These are phyloP conservation scores for Megacollybia marginata DNA, from an alignment of 768 basidiomycete species.

Conservation along the genomic window DNA sequence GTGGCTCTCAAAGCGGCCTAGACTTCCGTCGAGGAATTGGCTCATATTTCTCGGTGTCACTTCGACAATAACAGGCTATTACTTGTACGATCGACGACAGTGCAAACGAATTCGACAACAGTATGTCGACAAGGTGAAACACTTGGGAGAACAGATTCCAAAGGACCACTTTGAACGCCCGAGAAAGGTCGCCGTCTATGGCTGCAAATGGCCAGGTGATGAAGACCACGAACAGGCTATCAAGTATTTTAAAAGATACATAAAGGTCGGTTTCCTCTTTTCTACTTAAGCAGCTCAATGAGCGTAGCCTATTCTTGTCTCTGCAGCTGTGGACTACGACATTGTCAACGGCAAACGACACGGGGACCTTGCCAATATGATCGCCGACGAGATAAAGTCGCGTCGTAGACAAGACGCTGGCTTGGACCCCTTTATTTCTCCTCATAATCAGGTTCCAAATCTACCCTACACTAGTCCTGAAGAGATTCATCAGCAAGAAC, in stretches of 20 bases:
- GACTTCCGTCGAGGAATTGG: constrained; percentile 89
- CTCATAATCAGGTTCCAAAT: constrained; percentile 41
- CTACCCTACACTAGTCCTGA: constrained; percentile 35
- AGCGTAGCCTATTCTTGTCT: constrained; percentile 81
- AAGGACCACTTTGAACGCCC: constrained; percentile 51
- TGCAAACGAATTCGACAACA: constrained; percentile 70
- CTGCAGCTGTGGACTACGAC: constrained; percentile 90
- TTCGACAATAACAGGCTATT: constrained; percentile 60
- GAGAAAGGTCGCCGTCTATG: constrained; percentile 81
- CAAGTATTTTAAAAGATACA: constrained; percentile 91
- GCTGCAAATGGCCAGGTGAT: constrained; percentile 90
- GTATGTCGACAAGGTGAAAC: constrained; percentile 75
- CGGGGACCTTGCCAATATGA: constrained; percentile 75
- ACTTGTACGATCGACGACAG: constrained; percentile 80
- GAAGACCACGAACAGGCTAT: constrained; percentile 81
- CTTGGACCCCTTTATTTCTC: constrained; percentile 42
- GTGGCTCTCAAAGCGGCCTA: constrained; percentile 80
- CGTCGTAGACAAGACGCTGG: constrained; percentile 64
- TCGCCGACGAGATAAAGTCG: constrained; percentile 65
- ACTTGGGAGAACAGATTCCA: constrained; percentile 64
- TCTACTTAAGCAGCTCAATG: constrained; percentile 7
- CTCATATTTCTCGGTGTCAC: constrained; percentile 83
- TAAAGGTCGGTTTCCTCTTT: constrained; percentile 66
- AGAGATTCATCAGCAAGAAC: constrained; percentile 46
- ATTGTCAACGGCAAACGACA: constrained; percentile 74